Evolutionary conservation across 805 yeast genomes (phyloP), one percentile per base, ranked within the genome.

Genomic region (Kodamaea kakaduensis): DNA sequence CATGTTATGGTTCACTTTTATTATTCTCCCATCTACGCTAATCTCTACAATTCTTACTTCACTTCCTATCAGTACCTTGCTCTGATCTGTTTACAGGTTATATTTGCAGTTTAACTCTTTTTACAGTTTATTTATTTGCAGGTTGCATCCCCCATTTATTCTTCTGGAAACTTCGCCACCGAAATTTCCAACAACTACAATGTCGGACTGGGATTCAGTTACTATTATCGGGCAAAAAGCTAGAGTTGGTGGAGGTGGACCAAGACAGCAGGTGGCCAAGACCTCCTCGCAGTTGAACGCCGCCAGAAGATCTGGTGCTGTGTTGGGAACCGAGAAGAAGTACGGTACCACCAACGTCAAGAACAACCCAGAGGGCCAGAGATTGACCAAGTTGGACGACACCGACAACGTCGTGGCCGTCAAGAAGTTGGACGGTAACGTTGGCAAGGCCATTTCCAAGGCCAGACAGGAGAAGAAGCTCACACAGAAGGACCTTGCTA

Each of bases 401-500:
- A 81, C 87, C 33, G 94, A 88, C 52, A 97, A 89, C 51, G 88
- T 90, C 45, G 94, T 87, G 37, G 84, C 93, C 13, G 95, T 95
- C 40, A 83, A 89, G 66, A 93, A 89, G 66, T 64, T 93, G 35
- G 95, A 87, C 38, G 68, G 75, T 9, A 65, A 68, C 40, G 97
- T 93, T 19, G 98, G 97, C 47, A 84, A 82, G 58, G 83, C 90
- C 37, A 88, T 93, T 48, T 74, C 79, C 34, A 72, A 79, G 58
- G 96, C 84, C 23, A 81, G 98, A 69, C 81, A 78, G 52, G 96
- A 85, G 41, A 87, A 88, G 73, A 77, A 78, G 54, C 59, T 89
- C 58, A 82, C 97, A 7, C 98, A 93, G 65, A 93, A 93, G 74
- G 98, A 93, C 52, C 75, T 93, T 53, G 98, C 98, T 51, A 87